Base-by-base conservation (phyloP, 2,329 filamentous ascomycete species). In the Pseudopithomyces chartarum region DNA sequence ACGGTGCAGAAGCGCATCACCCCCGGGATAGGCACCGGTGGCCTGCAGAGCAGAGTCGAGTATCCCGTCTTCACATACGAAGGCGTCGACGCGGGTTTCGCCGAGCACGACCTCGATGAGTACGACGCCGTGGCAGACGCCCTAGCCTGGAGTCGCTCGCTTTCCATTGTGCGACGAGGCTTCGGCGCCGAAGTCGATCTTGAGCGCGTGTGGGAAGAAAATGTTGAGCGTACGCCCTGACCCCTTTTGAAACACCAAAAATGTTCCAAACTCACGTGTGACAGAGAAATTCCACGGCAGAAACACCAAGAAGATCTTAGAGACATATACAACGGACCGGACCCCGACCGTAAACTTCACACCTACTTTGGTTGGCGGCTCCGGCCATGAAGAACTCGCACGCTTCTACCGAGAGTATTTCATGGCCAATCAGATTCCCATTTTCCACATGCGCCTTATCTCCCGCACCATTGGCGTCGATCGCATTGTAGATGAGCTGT, bases 111-210 rank as follows among this genome's bases (percentile, higher is more conserved):
- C 54, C 71, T 90, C 32, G 86, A 90, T 2, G 85, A 89, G 61
- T 92, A 86, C 64, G 83, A 91, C 60, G 79, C 82, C 10, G 78
- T 90, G 2, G 83, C 83, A 0, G 84, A 88, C 1, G 82, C 84
- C n/a, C 67, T 92, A 19, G 88, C 90, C 0, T 92, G 87, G 83
- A 85, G 82, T n/a, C 81, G 90, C 7, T 87, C 85, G 34, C 67
- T 93, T 55, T 79, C 79, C 1, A 75, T 80, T 0, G 78, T 90
- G 34, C 80, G 87, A 39, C 82, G 81, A 57, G 88, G 85, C 0
- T 90, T 92, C 66, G 70, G 76, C 15, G 71, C 78, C 15, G 79
- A 81, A 56, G 74, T 78, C 2, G 73, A 81, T 42, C 60, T 82
- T n/a, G 80, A 82, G 62, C 67, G 72, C 8, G 67, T 77, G 6